Conservation (phyloP, 2,329 filamentous ascomycete species). For the Rutstroemia sp. region DNA sequence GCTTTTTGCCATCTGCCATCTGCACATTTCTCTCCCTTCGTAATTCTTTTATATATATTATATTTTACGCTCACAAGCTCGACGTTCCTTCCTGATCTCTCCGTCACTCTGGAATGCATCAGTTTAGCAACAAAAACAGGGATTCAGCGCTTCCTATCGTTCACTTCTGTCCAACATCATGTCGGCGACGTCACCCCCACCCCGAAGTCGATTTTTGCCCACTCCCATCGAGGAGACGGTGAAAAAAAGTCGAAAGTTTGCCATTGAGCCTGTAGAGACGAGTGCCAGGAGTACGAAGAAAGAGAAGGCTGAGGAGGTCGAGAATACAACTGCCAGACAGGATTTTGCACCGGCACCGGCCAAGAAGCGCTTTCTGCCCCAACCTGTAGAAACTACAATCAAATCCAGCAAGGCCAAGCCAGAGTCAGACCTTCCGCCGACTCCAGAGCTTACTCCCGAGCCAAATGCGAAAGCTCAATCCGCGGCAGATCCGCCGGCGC, state of each 20-base stretch:
- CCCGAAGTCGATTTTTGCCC: conserved; percentile 27
- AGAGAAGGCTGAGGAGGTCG: conserved; percentile 16
- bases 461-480: conserved; percentile 37
- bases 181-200: conserved; percentile 24
- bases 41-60: background rate
- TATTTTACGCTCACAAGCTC: background rate
- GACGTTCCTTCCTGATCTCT: background rate
- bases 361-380: conserved; percentile 55
- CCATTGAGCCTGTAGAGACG: conserved; percentile 37
- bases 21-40: no score
- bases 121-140: conserved; percentile 2
- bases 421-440: conserved; percentile 31
- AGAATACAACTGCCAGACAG: conserved; percentile 23
- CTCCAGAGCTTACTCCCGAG: conserved; percentile 50
- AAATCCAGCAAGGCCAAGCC: conserved; percentile 48
- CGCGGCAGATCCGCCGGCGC: conserved; percentile 28
- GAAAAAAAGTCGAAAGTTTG: conserved; percentile 32
- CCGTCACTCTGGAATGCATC: conserved; percentile 11
- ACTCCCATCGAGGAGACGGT: conserved; percentile 30
- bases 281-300: conserved; percentile 34
- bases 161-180: conserved; percentile 14
- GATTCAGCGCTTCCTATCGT: conserved; percentile 4
- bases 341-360: conserved; percentile 29
- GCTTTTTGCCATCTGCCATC: no score
- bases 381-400: conserved; percentile 66